Base-by-base conservation (phyloP, 2,329 filamentous ascomycete species). In the Stachybotrys echinatus region DNA sequence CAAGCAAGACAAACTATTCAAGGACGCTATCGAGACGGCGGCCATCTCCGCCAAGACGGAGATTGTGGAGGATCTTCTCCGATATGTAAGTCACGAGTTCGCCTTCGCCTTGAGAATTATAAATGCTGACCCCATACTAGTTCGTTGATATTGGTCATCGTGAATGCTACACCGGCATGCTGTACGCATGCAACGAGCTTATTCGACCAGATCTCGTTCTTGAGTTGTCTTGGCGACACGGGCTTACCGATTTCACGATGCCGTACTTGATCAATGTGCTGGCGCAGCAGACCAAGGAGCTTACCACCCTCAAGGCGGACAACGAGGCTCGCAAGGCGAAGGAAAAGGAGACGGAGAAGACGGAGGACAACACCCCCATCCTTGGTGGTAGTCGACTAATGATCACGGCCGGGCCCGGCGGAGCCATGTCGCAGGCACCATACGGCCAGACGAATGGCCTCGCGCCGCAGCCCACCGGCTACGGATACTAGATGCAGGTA, bases 241-340 rank as follows among this genome's bases (percentile, higher is more conserved):
- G 91, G 52, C 86, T 99, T 38, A 84, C 86, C 62, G 94, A 99
- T 75, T 99, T 96, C 74, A 95, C 92, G 45, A 99, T 99, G 95
- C 94, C 94, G 18, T 99, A 95, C 79, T 95, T 99, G 90, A 97
- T 99, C 81, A 99, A 97, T 76, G 88, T 95, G 76, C 79, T 99
- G 55, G 84, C 86, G 59, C 91, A 96, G 71, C 92, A 97, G 73
- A 91, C 89, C 38, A 84, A 87, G 58, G 87, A 95, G 50, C 87
- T 99, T 58, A 83, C 91, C 52, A 69, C 78, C 52, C 81, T 99
- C 54, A 95, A 95, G 79, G 89, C 89, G 54, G 95, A 99, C 72
- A 99, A 97, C 65, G 95, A 99, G 71, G 89, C 92, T 65, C 87
- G 92, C 63, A 96, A 96, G 72, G 78, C 77, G 34, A 84, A 84